Evolutionary conservation across 805 yeast genomes (phyloP), one percentile per base, ranked within the genome.

Genomic region (Debaryomyces prosopidis): DNA sequence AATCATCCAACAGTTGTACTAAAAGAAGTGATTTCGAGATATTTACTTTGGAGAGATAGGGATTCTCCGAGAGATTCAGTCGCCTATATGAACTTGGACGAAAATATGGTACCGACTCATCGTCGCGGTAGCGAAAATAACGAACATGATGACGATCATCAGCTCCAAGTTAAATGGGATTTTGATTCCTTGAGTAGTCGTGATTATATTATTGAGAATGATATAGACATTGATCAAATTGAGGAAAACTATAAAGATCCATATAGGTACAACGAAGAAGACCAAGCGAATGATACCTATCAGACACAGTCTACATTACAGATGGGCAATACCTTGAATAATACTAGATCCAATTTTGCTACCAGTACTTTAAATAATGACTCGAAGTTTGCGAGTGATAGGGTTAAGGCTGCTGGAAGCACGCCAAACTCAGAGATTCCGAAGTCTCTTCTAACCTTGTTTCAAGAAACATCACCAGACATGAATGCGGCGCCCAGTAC

Each of bases 171-270:
- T 17, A 84, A 85, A 60, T 89, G 96, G 97, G 96, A 89, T 66
- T 89, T 89, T 58, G 96, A 89, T 62, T 86, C 94, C 0, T 66
- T 88, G 44, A 84, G 86, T 57, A 79, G 86, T 35, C 76, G 81
- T 28, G 92, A 87, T 50, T 87, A 86, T 59, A 82, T 87, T 28
- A 64, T 85, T 40, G 90, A 85, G 41, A 84, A 85, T 60, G 87
- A 84, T 43, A 81, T 85, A 36, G 75, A 80, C 48, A 53, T 62
- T 39, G 60, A 62, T 17, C 51, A 58, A 11, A 68, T 58, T 6
- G 67, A 62, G 52, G 58, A 72, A 57, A 54, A 53, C 42, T 49
- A 54, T 52, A 51, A 63, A 45, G 47, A 61, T 42, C 51, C 52
- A 17, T 57, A 59, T 36, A 53, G 45, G 36, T 42, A 30, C 37